Conservation (phyloP, 495 filamentous ascomycete species). For the Trichoderma virens region DNA sequence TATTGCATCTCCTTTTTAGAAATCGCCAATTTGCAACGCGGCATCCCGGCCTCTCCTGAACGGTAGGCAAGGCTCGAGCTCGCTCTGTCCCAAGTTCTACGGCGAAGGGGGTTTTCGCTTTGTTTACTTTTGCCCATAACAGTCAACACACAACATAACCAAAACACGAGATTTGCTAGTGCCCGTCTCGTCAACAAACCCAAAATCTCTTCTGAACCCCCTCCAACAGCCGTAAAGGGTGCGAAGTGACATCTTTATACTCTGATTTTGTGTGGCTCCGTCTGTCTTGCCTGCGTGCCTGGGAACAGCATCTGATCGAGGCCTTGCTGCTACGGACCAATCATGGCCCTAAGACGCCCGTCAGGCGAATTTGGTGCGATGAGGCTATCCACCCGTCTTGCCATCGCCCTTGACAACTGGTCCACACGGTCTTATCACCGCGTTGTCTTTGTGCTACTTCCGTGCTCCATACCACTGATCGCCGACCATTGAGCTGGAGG, state of each 20-base stretch:
- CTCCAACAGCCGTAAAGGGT: not conserved
- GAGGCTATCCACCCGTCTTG: not conserved
- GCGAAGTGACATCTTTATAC: not conserved
- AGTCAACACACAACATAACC: not conserved
- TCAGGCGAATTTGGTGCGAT: constrained; percentile 1
- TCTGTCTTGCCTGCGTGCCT: not conserved
- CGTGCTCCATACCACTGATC: not conserved
- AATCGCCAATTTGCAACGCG: not conserved
- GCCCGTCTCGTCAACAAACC: not conserved
- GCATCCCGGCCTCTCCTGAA: not conserved
- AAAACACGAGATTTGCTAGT: not conserved
- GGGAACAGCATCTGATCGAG: not conserved
- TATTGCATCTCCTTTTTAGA: constrained; percentile 2
- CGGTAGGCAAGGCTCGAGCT: not conserved
- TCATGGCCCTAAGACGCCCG: not conserved
- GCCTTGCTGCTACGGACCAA: not conserved
- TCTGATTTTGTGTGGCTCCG: not conserved
- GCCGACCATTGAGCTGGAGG: too few relatives aligned
- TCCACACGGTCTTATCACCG: not conserved
- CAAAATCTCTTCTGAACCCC: too few relatives aligned
- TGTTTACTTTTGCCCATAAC: not conserved
- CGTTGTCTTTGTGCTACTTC: not conserved
- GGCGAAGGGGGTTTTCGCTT: too few relatives aligned
- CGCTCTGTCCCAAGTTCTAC: not conserved
- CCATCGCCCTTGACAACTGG: constrained; percentile 7